These are phyloP conservation scores for Raddia guianensis DNA, from an alignment of 176 grass and related monocot genomes.

Conservation along the genomic window DNA sequence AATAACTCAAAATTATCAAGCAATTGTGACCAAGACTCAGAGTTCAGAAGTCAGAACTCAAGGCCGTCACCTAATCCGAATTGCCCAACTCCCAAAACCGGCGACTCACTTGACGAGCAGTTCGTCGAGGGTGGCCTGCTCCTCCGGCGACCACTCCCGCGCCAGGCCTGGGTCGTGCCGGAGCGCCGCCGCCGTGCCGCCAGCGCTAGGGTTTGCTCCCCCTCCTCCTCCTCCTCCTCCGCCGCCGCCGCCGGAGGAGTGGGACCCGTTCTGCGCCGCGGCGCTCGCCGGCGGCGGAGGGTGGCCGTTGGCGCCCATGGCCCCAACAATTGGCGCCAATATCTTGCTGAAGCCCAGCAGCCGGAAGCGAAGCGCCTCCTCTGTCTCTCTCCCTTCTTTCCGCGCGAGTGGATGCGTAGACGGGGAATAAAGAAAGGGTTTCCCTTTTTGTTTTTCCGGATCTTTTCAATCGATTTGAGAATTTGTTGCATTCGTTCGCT, in stretches of 20 bases:
- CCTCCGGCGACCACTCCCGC: slow-evolving; percentile 75
- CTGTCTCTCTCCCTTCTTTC: slow-evolving; percentile 36
- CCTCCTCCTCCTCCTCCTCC: slow-evolving; percentile 42
- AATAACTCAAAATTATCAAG: slow-evolving; percentile 33
- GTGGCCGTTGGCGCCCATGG: slow-evolving; percentile 78
- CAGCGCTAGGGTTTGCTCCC: slow-evolving; percentile 72
- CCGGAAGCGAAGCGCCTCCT: slow-evolving; percentile 2
- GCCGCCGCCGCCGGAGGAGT: slow-evolving; percentile 37
- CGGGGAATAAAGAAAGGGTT: slow-evolving; percentile 28
- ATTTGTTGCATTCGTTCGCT: slow-evolving; percentile 20
- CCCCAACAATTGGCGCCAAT: slow-evolving; percentile 40
- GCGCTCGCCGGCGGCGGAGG: slow-evolving; percentile 56
- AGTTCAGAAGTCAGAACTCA: slow-evolving; percentile 10
- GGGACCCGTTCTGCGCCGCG: slow-evolving; percentile 49
- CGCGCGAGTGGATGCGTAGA: slow-evolving; percentile 40
- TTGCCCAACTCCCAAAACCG: slow-evolving; percentile 21
- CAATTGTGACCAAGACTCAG: slow-evolving; percentile 14
- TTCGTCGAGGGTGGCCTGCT: slow-evolving; percentile 76
- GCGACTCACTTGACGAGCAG: slow-evolving; percentile 69
- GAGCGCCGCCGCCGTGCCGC: slow-evolving; percentile 48
- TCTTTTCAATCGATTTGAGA: slow-evolving; percentile 38
- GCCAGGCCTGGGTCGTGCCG: slow-evolving; percentile 85
- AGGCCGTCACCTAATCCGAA: slow-evolving; percentile 1
- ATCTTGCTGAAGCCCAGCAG: slow-evolving; percentile 29
- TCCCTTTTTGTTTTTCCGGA: slow-evolving; percentile 22